Percentiles rank a stretch among this genome's conserved stretches.
These are phyloP conservation scores for Paraphaeosphaeria sporulosa DNA, from an alignment of 2,329 filamentous ascomycete species.

Conservation along the genomic window DNA sequence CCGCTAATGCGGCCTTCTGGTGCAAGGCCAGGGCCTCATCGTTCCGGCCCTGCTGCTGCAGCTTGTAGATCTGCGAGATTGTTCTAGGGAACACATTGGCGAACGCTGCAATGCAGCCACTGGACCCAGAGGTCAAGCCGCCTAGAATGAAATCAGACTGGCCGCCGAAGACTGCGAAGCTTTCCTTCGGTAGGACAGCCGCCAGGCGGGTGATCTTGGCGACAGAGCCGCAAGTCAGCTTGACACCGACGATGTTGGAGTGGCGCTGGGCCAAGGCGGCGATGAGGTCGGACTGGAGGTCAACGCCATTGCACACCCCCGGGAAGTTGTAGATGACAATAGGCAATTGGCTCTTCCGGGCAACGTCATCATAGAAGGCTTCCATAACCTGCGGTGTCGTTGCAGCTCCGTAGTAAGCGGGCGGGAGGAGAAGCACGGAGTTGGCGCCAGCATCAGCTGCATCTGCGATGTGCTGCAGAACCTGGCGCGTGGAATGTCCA, in stretches of 20 bases:
- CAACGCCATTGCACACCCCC: constrained; percentile 69
- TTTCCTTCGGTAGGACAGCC: constrained; percentile 55
- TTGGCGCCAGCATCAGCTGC: constrained; percentile 49
- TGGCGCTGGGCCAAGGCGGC: constrained; percentile 60
- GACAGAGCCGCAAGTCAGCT: constrained; percentile 74
- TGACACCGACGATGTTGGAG: constrained; percentile 71
- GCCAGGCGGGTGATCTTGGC: constrained; percentile 74
- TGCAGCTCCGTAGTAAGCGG: constrained; percentile 52
- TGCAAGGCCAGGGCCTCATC: constrained; percentile 68
- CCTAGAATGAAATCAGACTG: constrained; percentile 74
- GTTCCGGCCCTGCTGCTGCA: constrained; percentile 63
- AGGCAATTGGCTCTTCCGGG: constrained; percentile 65
- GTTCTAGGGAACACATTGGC: constrained; percentile 63
- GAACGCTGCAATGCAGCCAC: constrained; percentile 64
- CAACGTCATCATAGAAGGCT: constrained; percentile 57
- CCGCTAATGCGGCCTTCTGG: constrained; percentile 67
- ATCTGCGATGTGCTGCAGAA: constrained; percentile 49
- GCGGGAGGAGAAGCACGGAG: constrained; percentile 51
- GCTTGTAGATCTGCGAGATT: constrained; percentile 63
- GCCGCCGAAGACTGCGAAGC: constrained; percentile 73
- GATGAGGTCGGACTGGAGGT: constrained; percentile 72
- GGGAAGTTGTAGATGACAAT: constrained; percentile 78
- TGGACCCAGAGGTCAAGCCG: constrained; percentile 59
- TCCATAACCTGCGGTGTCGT: constrained; percentile 51
- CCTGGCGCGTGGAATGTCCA: constrained; percentile 51